A percentile compares a stretch with the other conserved stretches of the same genome.
Conservation (phyloP, 169 alveolate genomes). For the Amoebophrya sp. region DNA sequence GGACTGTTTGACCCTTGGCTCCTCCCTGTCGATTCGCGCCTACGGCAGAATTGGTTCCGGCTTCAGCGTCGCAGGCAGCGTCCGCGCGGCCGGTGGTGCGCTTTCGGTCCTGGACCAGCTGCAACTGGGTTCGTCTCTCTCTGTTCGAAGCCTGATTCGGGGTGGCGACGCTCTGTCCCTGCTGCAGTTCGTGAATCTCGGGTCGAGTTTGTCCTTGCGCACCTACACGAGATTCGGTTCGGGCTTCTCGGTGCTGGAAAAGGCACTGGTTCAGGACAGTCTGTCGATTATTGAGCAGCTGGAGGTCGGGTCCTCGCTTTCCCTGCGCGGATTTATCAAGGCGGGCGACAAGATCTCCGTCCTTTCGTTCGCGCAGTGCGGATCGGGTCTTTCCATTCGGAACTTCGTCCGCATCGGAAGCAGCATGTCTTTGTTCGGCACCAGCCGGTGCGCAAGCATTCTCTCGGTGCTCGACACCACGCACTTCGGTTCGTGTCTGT, state of each 20-base stretch:
- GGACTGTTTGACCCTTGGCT: not conserved
- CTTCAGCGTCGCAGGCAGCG: not conserved
- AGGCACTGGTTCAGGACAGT: not conserved
- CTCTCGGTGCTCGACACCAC: conserved; percentile 25
- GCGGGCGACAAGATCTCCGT: not conserved
- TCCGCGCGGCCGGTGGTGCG: not conserved
- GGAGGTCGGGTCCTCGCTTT: not conserved
- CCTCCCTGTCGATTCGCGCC: not conserved
- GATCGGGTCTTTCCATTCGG: not conserved
- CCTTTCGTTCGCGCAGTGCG: not conserved
- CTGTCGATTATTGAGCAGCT: not conserved
- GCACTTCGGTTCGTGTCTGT: not conserved
- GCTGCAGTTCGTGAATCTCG: not conserved
- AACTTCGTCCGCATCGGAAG: conserved; percentile 16
- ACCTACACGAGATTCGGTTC: not conserved
- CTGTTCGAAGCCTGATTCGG: not conserved
- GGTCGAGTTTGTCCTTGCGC: not conserved
- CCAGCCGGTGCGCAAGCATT: not conserved
- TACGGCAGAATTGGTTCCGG: not conserved
- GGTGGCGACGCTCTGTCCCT: not conserved
- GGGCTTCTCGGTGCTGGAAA: not conserved
- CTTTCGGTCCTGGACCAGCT: not conserved
- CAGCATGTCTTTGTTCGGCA: not conserved
- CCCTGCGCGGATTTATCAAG: not conserved
- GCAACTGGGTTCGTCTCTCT: not conserved